Evolutionary conservation across 345 rosid genomes (phyloP).

Genomic region (Boechera stricta): DNA sequence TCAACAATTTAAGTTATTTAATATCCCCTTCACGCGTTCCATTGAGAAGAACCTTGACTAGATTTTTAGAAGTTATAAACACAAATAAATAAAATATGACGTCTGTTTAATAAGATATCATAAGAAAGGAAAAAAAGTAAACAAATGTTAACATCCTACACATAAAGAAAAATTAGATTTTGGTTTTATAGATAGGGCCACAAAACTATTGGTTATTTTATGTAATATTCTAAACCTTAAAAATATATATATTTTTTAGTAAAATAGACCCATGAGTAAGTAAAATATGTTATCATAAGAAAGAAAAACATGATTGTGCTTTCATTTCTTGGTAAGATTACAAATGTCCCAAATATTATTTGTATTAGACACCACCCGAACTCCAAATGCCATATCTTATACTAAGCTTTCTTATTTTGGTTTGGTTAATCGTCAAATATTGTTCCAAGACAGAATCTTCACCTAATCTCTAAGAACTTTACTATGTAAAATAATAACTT

Average conservation of each 20-base stretch:
- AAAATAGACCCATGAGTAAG: background rate
- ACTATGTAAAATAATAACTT: too few species aligned
- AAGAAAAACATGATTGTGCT: background rate
- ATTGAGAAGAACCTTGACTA: background rate
- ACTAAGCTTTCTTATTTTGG: background rate
- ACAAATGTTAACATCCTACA: constrained; percentile 6
- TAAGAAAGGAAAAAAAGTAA: background rate
- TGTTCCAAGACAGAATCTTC: too few species aligned
- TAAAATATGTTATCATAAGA: constrained; percentile 22
- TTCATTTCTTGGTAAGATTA: background rate
- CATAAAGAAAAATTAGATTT: background rate
- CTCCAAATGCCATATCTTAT: background rate
- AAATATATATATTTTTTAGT: background rate
- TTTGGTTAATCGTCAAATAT: too few species aligned
- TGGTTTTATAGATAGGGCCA: background rate
- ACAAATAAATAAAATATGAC: background rate
- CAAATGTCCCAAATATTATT: background rate
- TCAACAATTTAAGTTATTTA: background rate
- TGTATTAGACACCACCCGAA: background rate
- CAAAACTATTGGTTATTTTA: background rate
- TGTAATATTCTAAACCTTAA: background rate
- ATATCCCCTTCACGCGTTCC: constrained; percentile 13
- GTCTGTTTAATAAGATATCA: background rate
- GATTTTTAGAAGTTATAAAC: background rate
- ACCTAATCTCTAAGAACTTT: too few species aligned